Evolutionary conservation across 192 early-diverging fungal species (phyloP).

Genomic region (Mortierella hygrophila): DNA sequence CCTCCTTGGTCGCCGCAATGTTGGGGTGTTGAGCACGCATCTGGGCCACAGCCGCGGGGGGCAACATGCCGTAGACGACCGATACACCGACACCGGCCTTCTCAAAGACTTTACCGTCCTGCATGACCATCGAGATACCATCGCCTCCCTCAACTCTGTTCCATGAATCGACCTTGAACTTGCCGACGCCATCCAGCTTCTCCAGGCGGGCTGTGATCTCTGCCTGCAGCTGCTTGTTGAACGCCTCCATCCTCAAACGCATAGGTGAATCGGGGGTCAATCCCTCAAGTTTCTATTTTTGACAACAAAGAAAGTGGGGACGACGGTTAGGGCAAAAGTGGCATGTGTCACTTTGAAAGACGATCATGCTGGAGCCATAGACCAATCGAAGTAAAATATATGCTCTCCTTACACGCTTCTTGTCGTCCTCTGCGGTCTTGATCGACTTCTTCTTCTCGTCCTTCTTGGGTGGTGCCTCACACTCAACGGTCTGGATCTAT

Average conservation of each 20-base stretch:
- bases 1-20: slow-evolving; percentile 66
- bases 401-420: slow-evolving; percentile 34
- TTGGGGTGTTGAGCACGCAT: slow-evolving; percentile 90
- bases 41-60: slow-evolving; percentile 80
- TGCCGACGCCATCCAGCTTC: slow-evolving; percentile 66
- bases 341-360: background rate
- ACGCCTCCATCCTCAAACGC: slow-evolving; percentile 86
- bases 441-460: slow-evolving; percentile 23
- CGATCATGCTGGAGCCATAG: background rate
- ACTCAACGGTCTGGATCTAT: slow-evolving; percentile 27
- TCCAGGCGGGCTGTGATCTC: slow-evolving; percentile 81
- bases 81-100: slow-evolving; percentile 98
- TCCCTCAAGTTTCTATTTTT: slow-evolving; percentile 54
- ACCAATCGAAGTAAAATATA: background rate
- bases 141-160: slow-evolving; percentile 91
- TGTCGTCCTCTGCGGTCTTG: slow-evolving; percentile 41
- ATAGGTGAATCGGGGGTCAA: slow-evolving; percentile 71
- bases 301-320: background rate
- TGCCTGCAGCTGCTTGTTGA: slow-evolving; percentile 82
- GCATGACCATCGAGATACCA: slow-evolving; percentile 92
- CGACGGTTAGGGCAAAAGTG: background rate
- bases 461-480: slow-evolving; percentile 43
- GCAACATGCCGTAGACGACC: slow-evolving; percentile 86
- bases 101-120: slow-evolving; percentile 93
- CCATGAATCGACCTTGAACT: slow-evolving; percentile 88